Percentiles rank a stretch among this genome's conserved stretches.
Evolutionary conservation across 306 rosid species (phyloP).

Genomic region (cucumber (Cucumis sativus)): DNA sequence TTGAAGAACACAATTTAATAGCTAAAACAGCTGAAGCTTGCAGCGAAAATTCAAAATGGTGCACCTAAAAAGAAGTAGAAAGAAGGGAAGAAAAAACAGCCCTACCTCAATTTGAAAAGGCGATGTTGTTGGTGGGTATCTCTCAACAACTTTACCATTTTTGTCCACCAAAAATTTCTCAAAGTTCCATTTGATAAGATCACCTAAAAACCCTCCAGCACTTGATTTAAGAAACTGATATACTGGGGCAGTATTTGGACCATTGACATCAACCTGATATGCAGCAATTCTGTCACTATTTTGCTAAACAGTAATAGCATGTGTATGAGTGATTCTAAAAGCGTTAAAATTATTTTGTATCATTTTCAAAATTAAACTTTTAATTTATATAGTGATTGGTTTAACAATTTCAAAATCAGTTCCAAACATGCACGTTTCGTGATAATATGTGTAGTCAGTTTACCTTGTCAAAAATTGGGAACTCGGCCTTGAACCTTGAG

Average conservation of each 20-base stretch:
- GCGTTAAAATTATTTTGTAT: no score
- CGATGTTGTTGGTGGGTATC: conserved; percentile 88
- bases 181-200: conserved; percentile 83
- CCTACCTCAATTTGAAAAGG: conserved; percentile 96
- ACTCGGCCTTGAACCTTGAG: conserved; percentile 88
- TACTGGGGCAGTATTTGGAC: conserved; percentile 87
- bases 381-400: no score
- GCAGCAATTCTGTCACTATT: conserved; percentile 11
- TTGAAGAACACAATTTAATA: neutral
- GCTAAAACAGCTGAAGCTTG: neutral
- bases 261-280: conserved; percentile 90
- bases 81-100: neutral
- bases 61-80: neutral
- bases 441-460: neutral
- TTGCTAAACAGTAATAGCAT: neutral
- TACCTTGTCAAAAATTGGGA: conserved; percentile 94
- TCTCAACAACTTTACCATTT: conserved; percentile 86
- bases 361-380: no score
- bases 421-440: neutral
- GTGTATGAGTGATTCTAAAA: no score
- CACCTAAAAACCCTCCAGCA: conserved; percentile 85
- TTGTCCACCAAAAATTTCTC: conserved; percentile 96
- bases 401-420: no score
- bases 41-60: neutral
- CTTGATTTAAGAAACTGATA: conserved; percentile 86